Evolutionary conservation across 495 filamentous ascomycete species (phyloP).

Genomic region (Aspergillus biplanus): DNA sequence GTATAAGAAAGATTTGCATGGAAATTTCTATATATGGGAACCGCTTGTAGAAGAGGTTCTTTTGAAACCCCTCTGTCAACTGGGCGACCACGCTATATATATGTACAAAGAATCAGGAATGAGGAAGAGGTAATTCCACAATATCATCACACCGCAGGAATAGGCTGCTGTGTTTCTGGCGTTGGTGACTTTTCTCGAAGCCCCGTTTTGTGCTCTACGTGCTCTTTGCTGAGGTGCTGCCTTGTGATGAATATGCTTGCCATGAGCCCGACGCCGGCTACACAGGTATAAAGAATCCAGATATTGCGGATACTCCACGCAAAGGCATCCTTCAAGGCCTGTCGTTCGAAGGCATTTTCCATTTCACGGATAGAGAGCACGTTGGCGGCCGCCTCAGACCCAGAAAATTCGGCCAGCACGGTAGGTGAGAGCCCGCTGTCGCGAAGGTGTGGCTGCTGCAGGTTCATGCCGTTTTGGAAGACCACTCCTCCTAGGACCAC

Average conservation of each 20-base stretch:
- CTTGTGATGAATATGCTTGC: conserved; percentile 59
- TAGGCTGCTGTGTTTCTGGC: not conserved
- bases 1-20: too few species aligned
- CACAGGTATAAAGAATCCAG: conserved; percentile 62
- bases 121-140: not conserved
- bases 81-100: not conserved
- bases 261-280: conserved; percentile 53
- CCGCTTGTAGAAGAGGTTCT: too few species aligned
- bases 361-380: conserved; percentile 50
- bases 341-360: conserved; percentile 43
- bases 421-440: conserved; percentile 49
- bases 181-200: conserved; percentile 30
- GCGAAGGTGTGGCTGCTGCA: conserved; percentile 37
- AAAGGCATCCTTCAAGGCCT: conserved; percentile 57
- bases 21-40: too few species aligned
- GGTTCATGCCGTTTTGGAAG: conserved; percentile 67
- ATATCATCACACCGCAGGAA: not conserved
- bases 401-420: conserved; percentile 47
- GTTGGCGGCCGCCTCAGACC: conserved; percentile 55
- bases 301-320: conserved; percentile 63
- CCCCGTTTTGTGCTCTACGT: conserved; percentile 62
- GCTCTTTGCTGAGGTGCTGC: conserved; percentile 56
- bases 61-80: too few species aligned
- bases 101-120: not conserved
- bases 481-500: conserved; percentile 82